Evolutionary conservation across 2,329 filamentous ascomycete genomes (phyloP).

Genomic region (Rhynchosporium secalis): DNA sequence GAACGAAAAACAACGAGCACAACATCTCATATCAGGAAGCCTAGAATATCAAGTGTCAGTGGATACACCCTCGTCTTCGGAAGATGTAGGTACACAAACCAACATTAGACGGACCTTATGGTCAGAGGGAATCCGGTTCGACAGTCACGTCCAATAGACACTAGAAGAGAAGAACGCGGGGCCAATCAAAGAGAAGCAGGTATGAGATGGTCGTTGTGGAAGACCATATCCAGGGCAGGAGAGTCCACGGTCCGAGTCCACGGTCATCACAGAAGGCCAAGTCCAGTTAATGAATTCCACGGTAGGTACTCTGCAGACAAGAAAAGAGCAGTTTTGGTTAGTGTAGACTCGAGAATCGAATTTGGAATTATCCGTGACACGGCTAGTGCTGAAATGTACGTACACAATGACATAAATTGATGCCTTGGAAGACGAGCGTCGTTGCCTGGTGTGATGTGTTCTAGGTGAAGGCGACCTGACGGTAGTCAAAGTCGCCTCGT

Average conservation of each 20-base stretch:
- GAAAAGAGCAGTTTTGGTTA: conserved; percentile 32
- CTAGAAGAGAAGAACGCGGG: not conserved
- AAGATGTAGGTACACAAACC: conserved; percentile 29
- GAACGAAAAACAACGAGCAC: conserved; percentile 24
- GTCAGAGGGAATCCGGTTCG: not conserved
- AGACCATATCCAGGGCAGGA: not conserved
- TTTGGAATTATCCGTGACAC: conserved; percentile 32
- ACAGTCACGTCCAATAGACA: not conserved
- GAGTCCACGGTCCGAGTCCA: not conserved
- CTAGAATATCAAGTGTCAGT: conserved; percentile 21
- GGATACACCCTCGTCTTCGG: conserved; percentile 4
- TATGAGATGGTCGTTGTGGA: not conserved
- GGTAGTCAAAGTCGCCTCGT: not conserved
- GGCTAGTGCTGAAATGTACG: conserved; percentile 37
- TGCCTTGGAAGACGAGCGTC: conserved; percentile 29
- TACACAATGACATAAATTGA: conserved; percentile 38
- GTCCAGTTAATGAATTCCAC: conserved; percentile 1
- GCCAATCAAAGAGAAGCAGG: not conserved
- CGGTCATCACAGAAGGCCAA: not conserved
- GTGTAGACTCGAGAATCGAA: conserved; percentile 33
- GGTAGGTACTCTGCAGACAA: conserved; percentile 27
- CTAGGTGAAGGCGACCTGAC: conserved; percentile 7
- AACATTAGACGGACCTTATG: conserved; percentile 10
- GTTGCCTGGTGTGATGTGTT: conserved; percentile 27
- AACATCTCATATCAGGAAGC: conserved; percentile 24